Evolutionary conservation across 805 yeast genomes (phyloP).

Genomic region (Zygotorulaspora danielsina): DNA sequence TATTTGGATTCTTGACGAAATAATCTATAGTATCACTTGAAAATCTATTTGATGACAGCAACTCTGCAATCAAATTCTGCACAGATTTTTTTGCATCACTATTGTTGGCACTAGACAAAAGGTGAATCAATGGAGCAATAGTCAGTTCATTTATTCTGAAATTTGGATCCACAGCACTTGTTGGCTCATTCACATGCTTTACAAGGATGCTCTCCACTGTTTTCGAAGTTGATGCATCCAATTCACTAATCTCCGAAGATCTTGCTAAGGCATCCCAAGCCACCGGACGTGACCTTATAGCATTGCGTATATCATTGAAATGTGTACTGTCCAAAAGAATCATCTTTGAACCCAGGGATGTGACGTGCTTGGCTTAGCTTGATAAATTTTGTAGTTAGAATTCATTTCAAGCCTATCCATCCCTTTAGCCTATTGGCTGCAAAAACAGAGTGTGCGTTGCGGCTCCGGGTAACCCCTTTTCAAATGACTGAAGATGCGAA

Average conservation of each 20-base stretch:
- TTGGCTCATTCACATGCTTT: slow-evolving; percentile 40
- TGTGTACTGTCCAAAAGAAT: slow-evolving; percentile 57
- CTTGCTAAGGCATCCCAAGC: slow-evolving; percentile 92
- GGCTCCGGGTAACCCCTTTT: slow-evolving; percentile 7
- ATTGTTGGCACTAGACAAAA: slow-evolving; percentile 27
- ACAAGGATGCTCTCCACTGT: slow-evolving; percentile 28
- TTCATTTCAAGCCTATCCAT: slow-evolving; percentile 1
- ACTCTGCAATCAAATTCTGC: slow-evolving; percentile 31
- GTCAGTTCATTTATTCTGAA: slow-evolving; percentile 17
- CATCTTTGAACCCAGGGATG: no score
- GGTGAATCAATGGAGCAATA: slow-evolving; percentile 27
- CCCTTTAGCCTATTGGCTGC: slow-evolving; percentile 7
- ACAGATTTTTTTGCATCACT: slow-evolving; percentile 31
- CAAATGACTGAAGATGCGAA: no score
- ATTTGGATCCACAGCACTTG: slow-evolving; percentile 38
- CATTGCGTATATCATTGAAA: slow-evolving; percentile 59
- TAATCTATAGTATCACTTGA: slow-evolving; percentile 21
- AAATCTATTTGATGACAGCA: slow-evolving; percentile 24
- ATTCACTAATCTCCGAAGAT: slow-evolving; percentile 58
- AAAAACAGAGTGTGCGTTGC: slow-evolving; percentile 4
- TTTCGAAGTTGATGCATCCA: slow-evolving; percentile 54
- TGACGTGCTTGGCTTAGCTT: no score
- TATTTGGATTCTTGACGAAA: slow-evolving; percentile 23
- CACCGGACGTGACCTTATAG: slow-evolving; percentile 71
- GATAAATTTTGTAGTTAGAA: no score